Percentiles rank a stretch among this genome's conserved stretches.
phyloP scores from a whole-genome alignment of 2,329 filamentous ascomycete species.

The Pyrenochaeta sp. region DNA sequence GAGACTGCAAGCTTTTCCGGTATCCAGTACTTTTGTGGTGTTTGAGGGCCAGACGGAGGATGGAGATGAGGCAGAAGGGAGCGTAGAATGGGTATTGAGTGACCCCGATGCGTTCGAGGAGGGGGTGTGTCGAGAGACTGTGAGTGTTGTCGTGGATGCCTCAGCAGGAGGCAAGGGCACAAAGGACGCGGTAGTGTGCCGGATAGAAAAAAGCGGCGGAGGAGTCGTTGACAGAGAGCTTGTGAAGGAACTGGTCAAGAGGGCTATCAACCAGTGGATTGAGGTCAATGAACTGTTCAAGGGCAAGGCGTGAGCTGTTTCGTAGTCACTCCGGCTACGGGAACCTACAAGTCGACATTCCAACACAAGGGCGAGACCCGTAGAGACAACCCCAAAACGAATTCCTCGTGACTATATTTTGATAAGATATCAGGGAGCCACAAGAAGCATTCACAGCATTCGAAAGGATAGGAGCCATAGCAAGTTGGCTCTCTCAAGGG shows the following conservation, averaged over 20 bases:
- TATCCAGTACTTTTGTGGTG: constrained; percentile 80
- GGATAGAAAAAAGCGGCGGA: constrained; percentile 87
- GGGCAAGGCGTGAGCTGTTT: constrained; percentile 15
- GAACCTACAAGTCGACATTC: too few relatives aligned
- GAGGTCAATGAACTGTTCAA: constrained; percentile 56
- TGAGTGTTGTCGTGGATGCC: constrained; percentile 82
- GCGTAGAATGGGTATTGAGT: constrained; percentile 73
- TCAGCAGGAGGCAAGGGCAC: constrained; percentile 66
- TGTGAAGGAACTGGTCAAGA: constrained; percentile 66
- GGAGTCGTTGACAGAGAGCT: constrained; percentile 70
- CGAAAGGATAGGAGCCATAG: neutral
- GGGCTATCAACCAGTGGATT: constrained; percentile 71
- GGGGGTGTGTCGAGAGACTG: constrained; percentile 78
- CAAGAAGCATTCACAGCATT: too few relatives aligned
- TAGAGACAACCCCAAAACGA: too few relatives aligned
- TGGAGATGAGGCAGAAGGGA: constrained; percentile 40
- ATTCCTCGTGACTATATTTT: too few relatives aligned
- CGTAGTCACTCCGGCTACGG: neutral
- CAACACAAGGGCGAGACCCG: neutral
- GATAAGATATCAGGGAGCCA: too few relatives aligned
- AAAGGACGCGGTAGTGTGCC: constrained; percentile 72
- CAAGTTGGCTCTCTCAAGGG: neutral
- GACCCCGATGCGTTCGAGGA: constrained; percentile 95
- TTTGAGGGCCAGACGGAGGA: constrained; percentile 63
- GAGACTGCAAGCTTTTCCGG: constrained; percentile 70